Evolutionary conservation across 805 yeast genomes (phyloP).

Genomic region (Candida yuanshanica): DNA sequence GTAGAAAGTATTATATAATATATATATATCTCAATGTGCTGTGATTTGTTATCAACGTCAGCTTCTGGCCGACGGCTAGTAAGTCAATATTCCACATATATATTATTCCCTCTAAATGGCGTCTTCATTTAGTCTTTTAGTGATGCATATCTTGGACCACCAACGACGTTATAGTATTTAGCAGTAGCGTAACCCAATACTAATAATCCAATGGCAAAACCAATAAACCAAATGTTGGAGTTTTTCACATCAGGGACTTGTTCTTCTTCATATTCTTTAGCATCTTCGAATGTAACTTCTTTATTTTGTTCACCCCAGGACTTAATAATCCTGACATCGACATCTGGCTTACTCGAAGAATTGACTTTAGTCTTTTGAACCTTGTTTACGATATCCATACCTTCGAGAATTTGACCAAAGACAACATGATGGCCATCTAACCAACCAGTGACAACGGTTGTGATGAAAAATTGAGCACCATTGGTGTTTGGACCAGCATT

Average conservation of each 20-base stretch:
- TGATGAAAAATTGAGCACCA: slow-evolving; percentile 68
- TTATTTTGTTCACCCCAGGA: slow-evolving; percentile 24
- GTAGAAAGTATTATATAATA: no score
- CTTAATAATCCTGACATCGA: slow-evolving; percentile 36
- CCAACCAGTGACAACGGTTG: slow-evolving; percentile 42
- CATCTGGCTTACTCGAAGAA: slow-evolving; percentile 35
- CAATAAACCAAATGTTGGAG: slow-evolving; percentile 11
- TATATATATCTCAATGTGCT: no score
- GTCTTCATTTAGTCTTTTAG: slow-evolving; percentile 15
- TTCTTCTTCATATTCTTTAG: slow-evolving; percentile 17
- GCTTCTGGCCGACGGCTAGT: no score
- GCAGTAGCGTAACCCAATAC: slow-evolving; percentile 16
- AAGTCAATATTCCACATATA: not conserved
- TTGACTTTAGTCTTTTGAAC: slow-evolving; percentile 53
- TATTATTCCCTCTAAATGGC: not conserved
- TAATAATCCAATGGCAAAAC: slow-evolving; percentile 14
- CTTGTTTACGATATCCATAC: slow-evolving; percentile 54
- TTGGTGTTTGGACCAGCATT: slow-evolving; percentile 64
- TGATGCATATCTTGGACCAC: slow-evolving; percentile 20
- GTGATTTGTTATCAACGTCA: no score
- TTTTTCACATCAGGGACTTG: slow-evolving; percentile 10
- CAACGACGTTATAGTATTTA: slow-evolving; percentile 4
- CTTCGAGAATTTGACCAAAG: slow-evolving; percentile 71
- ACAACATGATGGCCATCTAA: slow-evolving; percentile 66
- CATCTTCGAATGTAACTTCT: slow-evolving; percentile 14